Conservation (phyloP, 345 rosid species). For the Raphanus sativus region DNA sequence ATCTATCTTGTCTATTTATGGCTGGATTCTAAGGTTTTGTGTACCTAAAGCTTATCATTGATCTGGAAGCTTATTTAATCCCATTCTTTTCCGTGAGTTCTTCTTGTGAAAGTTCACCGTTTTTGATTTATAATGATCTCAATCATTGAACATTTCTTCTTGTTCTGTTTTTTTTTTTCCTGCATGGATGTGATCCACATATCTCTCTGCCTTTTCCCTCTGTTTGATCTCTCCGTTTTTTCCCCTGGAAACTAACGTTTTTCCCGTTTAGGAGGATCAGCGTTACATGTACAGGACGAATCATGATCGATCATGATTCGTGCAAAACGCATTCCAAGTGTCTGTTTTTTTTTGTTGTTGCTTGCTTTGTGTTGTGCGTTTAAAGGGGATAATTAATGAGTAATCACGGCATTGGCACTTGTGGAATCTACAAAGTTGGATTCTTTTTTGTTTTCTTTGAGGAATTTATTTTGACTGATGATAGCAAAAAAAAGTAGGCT, state of each 20-base stretch:
- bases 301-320: constrained; percentile 1
- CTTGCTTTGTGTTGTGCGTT: not conserved
- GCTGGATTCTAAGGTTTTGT: not conserved
- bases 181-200: constrained; percentile 19
- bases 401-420: constrained; percentile 19
- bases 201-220: not conserved
- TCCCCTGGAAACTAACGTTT: not conserved
- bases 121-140: no score
- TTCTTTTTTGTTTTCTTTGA: not conserved
- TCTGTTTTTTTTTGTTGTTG: not conserved
- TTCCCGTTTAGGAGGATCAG: not conserved
- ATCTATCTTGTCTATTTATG: not conserved
- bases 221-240: not conserved
- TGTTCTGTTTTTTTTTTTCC: not conserved
- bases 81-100: not conserved
- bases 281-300: not conserved
- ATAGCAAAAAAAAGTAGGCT: not conserved
- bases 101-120: not conserved
- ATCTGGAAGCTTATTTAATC: constrained; percentile 13
- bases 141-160: not conserved
- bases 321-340: not conserved
- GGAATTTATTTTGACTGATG: not conserved
- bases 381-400: not conserved
- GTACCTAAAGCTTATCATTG: not conserved
- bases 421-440: constrained; percentile 18